Base-by-base conservation (phyloP, 2,329 filamentous ascomycete genomes). In the Penicillium sp. region DNA sequence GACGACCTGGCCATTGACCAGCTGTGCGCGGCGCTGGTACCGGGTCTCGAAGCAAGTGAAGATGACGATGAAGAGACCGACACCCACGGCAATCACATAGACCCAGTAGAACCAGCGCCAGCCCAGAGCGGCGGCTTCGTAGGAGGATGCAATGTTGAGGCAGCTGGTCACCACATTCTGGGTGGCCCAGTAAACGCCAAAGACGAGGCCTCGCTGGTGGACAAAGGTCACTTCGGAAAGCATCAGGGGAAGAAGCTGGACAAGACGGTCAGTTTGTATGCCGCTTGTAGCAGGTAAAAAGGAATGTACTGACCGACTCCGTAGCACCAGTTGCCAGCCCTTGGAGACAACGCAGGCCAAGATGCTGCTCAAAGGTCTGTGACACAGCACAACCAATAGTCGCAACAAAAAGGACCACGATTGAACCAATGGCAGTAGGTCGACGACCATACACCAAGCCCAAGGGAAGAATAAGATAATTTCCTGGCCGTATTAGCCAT, bases 81-180 rank as follows among this genome's bases (percentile, higher is more conserved):
- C 53, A 9, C 65, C 74, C 9, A 73, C 63, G 4, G 76, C 69
- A 41, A 76, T 75, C 10, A 69, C 70, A 19, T 75, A 75, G 1
- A 78, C 68, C 73, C 74, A 77, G 50, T 79, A 79, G 62, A 76
- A 79, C 74, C 76, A 79, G 39, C 75, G 66, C 77, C 77, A 79
- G 1, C 71, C 70, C 0, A 74, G 60, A 4, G 71, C 70, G 1
- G 70, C 72, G 2, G 70, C 73, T 31, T 75, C 64, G 46, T 78
- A 79, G 5, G 72, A 75, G 2, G 65, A 66, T 2, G 71, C 72
- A 5, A 79, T 65, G 22, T 72, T 73, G 31, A 79, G 68, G 16
- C 55, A 60, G 11, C 63, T 64, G 18, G 68, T 67, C 1, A 79
- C 65, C 19, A 71, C 66, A 44, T 73, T 78, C 49, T 79, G 76